Conservation (phyloP, 371 early-diverging fungal genomes). For the Apophysomyces ossiformis region DNA sequence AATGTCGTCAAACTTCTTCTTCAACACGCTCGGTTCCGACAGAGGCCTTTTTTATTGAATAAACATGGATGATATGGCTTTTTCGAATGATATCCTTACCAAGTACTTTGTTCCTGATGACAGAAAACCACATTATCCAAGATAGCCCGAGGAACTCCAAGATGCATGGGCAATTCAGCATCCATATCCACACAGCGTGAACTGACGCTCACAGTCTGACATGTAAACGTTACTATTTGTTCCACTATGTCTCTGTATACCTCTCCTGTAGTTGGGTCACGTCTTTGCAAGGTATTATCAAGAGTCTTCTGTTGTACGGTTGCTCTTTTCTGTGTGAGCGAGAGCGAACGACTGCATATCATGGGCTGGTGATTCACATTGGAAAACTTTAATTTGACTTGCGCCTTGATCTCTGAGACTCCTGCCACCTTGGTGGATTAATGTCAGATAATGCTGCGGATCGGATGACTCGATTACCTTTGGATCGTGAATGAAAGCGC, state of each 20-base stretch:
- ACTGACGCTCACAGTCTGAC: slow-evolving; percentile 71
- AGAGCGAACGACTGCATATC: slow-evolving; percentile 82
- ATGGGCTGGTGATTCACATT: slow-evolving; percentile 79
- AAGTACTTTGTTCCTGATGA: slow-evolving; percentile 99
- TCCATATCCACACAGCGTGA: slow-evolving; percentile 90
- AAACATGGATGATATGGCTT: neutral
- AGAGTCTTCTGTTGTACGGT: slow-evolving; percentile 80
- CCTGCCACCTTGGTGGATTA: slow-evolving; percentile 71
- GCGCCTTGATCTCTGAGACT: slow-evolving; percentile 91
- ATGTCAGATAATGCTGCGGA: neutral
- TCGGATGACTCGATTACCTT: slow-evolving; percentile 60
- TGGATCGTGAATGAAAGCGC: slow-evolving; percentile 97
- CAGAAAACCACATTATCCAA: slow-evolving; percentile 99
- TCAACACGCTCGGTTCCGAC: slow-evolving; percentile 87
- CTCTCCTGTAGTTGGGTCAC: slow-evolving; percentile 66
- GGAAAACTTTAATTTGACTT: slow-evolving; percentile 89
- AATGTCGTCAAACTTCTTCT: slow-evolving; percentile 99
- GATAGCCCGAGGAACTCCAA: slow-evolving; percentile 93
- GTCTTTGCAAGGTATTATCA: slow-evolving; percentile 76
- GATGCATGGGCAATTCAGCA: slow-evolving; percentile 78
- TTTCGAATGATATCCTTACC: slow-evolving; percentile 55
- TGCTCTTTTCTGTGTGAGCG: slow-evolving; percentile 74
- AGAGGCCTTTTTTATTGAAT: slow-evolving; percentile 73
- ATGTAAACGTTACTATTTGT: slow-evolving; percentile 11
- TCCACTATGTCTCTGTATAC: slow-evolving; percentile 30